phyloP scores from a whole-genome alignment of 2,329 filamentous ascomycete genomes.

The Penicillium carneum region DNA sequence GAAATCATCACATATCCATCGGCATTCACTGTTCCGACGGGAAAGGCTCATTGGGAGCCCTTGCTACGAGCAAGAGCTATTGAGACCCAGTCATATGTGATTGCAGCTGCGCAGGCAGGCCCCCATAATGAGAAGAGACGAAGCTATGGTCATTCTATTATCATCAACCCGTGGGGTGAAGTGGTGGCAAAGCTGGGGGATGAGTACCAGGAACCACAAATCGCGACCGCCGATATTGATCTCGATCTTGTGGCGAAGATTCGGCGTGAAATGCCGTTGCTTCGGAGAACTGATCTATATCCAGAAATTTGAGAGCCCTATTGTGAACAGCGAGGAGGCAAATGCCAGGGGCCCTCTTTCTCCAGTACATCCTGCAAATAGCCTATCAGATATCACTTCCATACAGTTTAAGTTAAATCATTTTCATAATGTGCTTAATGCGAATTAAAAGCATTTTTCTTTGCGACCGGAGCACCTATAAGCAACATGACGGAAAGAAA shows the following conservation, averaged over 20 bases:
- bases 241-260: conserved; percentile 60
- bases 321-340: background rate
- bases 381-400: background rate
- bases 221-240: conserved; percentile 63
- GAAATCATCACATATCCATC: conserved; percentile 86
- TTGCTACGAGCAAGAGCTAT: conserved; percentile 82
- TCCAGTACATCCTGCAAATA: background rate
- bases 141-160: conserved; percentile 86
- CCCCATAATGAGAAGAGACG: conserved; percentile 75
- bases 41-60: conserved; percentile 82
- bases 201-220: conserved; percentile 54
- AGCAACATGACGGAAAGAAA: conserved; percentile 32
- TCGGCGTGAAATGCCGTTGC: conserved; percentile 64
- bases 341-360: background rate
- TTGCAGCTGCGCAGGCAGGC: conserved; percentile 85
- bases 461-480: conserved; percentile 30
- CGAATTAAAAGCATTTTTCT: conserved; percentile 22
- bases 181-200: conserved; percentile 70
- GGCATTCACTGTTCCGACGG: conserved; percentile 87
- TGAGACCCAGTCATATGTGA: conserved; percentile 85
- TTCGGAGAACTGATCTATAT: conserved; percentile 62
- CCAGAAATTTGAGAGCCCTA: conserved; percentile 45
- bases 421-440: conserved; percentile 3
- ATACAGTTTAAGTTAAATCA: background rate
- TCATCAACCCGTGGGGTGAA: conserved; percentile 85